These are phyloP conservation scores for Tuber umbilicatum DNA, from an alignment of 495 filamentous ascomycete genomes.

Conservation along the genomic window DNA sequence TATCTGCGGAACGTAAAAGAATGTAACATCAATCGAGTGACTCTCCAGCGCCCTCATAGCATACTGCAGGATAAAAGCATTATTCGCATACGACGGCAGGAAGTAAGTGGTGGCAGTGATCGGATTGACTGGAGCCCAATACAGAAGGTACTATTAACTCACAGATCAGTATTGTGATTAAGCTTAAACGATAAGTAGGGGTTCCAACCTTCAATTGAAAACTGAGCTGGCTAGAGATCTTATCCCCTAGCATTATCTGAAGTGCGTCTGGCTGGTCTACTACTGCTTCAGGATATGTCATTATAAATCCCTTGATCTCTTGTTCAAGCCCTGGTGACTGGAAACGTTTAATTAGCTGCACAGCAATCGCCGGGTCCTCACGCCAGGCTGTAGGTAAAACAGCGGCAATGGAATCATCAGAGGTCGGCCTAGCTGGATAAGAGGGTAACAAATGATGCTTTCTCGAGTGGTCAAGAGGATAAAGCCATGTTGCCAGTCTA, in stretches of 20 bases:
- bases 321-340: conserved; percentile 61
- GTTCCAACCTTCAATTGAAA: conserved; percentile 63
- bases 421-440: conserved; percentile 36
- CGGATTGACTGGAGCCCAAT: conserved; percentile 90
- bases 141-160: conserved; percentile 67
- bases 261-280: conserved; percentile 72
- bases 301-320: conserved; percentile 69
- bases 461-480: conserved; percentile 65
- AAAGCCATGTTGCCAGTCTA: conserved; percentile 82
- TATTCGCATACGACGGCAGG: conserved; percentile 83
- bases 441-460: conserved; percentile 46
- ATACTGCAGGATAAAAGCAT: conserved; percentile 92
- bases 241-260: conserved; percentile 68
- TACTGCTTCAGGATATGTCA: conserved; percentile 76
- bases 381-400: conserved; percentile 76
- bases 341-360: conserved; percentile 74
- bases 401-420: conserved; percentile 46
- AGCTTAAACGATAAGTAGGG: conserved; percentile 3
- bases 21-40: conserved; percentile 90
- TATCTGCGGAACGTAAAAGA: conserved; percentile 98
- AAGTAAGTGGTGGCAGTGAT: conserved; percentile 90
- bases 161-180: conserved; percentile 42
- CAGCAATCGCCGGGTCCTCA: conserved; percentile 71
- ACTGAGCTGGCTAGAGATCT: conserved; percentile 68
- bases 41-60: conserved; percentile 91